Conservation (phyloP, 495 filamentous ascomycete species). For the Lasiosphaeria ovina region DNA sequence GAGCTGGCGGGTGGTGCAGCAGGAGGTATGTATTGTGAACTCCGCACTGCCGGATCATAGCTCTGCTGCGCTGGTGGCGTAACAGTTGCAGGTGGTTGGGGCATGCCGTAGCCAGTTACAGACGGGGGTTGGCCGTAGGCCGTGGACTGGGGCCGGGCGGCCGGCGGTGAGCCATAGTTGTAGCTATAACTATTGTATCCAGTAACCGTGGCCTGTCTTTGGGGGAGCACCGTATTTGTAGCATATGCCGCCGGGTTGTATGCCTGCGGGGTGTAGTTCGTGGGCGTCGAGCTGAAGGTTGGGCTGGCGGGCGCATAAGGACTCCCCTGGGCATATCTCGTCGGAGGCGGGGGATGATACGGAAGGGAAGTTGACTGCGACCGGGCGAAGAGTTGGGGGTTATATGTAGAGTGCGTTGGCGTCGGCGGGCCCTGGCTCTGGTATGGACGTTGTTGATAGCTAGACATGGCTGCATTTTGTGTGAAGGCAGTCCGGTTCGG, state of each 20-base stretch:
- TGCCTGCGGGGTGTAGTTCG: conserved; percentile 42
- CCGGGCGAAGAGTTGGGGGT: conserved; percentile 75
- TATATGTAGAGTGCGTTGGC: conserved; percentile 64
- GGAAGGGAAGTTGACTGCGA: conserved; percentile 56
- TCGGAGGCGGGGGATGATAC: conserved; percentile 39
- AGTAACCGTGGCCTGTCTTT: conserved; percentile 44
- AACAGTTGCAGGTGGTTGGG: conserved; percentile 32
- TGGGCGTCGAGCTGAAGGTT: conserved; percentile 28
- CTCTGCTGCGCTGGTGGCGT: conserved; percentile 29
- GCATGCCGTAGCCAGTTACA: conserved; percentile 25
- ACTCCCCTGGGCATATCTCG: conserved; percentile 27
- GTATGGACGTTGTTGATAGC: conserved; percentile 57
- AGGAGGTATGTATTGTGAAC: conserved; percentile 32
- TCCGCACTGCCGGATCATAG: conserved; percentile 37
- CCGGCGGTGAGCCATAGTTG: conserved; percentile 37
- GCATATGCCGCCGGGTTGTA: conserved; percentile 54
- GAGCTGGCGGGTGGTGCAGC: conserved; percentile 19
- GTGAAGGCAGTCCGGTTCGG: conserved; percentile 41
- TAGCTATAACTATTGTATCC: conserved; percentile 43
- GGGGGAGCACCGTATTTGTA: conserved; percentile 32
- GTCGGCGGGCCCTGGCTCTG: conserved; percentile 47
- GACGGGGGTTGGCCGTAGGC: conserved; percentile 36
- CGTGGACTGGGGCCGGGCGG: conserved; percentile 28
- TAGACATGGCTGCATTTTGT: conserved; percentile 52
- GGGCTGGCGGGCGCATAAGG: conserved; percentile 28